These are phyloP conservation scores for Babesia bigemina DNA, from an alignment of 169 alveolate genomes.

Conservation along the genomic window DNA sequence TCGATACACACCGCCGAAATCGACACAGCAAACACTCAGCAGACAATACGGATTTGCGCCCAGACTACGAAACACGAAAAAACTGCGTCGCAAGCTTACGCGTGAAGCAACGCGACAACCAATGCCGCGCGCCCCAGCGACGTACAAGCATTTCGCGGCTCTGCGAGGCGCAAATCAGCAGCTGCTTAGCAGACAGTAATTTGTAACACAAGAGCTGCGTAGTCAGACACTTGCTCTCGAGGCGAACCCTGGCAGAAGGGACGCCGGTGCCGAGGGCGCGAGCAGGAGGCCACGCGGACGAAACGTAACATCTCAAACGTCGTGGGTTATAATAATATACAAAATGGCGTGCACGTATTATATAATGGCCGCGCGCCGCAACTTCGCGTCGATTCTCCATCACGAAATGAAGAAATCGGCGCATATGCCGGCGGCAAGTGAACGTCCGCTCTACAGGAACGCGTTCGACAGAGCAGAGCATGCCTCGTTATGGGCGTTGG, in stretches of 20 bases:
- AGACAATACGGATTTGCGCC: too few species aligned
- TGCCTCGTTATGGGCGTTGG: slow-evolving; percentile 80
- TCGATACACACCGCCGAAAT: too few species aligned
- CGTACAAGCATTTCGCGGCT: background rate
- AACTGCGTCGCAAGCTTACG: background rate
- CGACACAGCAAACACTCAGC: too few species aligned
- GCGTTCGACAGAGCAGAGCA: slow-evolving; percentile 86
- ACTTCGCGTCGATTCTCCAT: slow-evolving; percentile 68
- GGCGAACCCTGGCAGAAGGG: slow-evolving; percentile 30
- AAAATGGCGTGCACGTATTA: slow-evolving; percentile 30
- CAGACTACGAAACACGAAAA: too few species aligned
- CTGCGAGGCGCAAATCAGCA: too few species aligned
- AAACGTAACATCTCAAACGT: too few species aligned
- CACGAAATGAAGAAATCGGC: slow-evolving; percentile 71
- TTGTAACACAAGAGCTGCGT: background rate
- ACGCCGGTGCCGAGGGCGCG: slow-evolving; percentile 10
- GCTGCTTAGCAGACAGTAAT: too few species aligned
- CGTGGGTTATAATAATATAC: too few species aligned
- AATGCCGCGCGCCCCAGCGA: slow-evolving; percentile 17
- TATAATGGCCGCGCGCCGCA: slow-evolving; percentile 45
- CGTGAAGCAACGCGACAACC: background rate
- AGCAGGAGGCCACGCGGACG: too few species aligned
- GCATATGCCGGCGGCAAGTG: slow-evolving; percentile 83
- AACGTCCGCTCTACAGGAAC: slow-evolving; percentile 80
- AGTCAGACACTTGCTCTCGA: background rate